A percentile compares a stretch with the other conserved stretches of the same genome.
phyloP scores from a whole-genome alignment of 2,329 filamentous ascomycete species.

The Calonectria hongkongensis region DNA sequence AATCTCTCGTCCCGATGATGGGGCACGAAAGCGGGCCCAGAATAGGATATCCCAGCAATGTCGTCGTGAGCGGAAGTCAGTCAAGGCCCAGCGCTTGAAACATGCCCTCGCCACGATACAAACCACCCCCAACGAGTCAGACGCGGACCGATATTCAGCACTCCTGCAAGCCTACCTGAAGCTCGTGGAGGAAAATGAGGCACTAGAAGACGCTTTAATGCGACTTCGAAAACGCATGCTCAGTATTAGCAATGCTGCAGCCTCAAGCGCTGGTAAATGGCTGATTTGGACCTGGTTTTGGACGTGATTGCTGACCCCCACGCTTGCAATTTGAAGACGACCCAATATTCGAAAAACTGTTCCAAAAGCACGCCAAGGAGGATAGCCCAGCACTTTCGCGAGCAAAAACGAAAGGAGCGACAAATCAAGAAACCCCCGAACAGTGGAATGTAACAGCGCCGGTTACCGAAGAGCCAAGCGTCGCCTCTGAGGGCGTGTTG shows the following conservation, averaged over 20 bases:
- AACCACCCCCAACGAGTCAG: not conserved
- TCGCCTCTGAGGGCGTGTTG: too few species aligned
- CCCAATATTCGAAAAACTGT: not conserved
- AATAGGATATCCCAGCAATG: constrained; percentile 2
- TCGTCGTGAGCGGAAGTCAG: constrained; percentile 5
- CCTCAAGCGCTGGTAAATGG: not conserved
- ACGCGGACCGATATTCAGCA: not conserved
- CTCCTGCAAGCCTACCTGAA: not conserved
- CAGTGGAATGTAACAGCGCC: not conserved
- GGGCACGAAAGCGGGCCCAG: not conserved
- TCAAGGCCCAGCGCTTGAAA: not conserved
- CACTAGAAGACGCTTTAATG: not conserved
- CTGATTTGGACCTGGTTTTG: not conserved
- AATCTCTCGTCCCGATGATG: too few species aligned
- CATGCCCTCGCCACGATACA: not conserved
- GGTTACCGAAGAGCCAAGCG: too few species aligned
- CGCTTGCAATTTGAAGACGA: not conserved
- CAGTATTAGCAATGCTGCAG: not conserved
- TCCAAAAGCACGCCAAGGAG: not conserved
- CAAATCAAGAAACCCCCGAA: too few species aligned
- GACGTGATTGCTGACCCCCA: not conserved
- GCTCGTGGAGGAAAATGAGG: not conserved
- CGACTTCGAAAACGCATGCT: not conserved
- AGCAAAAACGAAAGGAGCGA: too few species aligned
- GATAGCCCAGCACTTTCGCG: rapidly evolving